A percentile compares a stretch with the other conserved stretches of the same genome.
Conservation (phyloP, 2,329 filamentous ascomycete genomes). For the Hawksworthiomyces lignivorus region DNA sequence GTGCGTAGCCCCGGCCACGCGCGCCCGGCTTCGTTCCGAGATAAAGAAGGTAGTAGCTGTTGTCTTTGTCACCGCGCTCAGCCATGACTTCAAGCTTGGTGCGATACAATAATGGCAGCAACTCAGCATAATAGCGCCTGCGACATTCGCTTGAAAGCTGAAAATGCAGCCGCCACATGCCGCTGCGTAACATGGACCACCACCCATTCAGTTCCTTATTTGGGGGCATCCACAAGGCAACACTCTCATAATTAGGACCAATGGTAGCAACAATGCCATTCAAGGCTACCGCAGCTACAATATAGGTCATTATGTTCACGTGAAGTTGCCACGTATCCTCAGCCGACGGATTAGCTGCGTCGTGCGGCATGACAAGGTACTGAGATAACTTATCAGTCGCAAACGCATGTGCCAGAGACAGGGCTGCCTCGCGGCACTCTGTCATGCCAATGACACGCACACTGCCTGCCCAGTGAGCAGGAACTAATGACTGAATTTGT, state of each 20-base stretch:
- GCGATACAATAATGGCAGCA: constrained; percentile 65
- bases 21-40: constrained; percentile 66
- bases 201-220: constrained; percentile 66
- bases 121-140: constrained; percentile 68
- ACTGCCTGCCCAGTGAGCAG: constrained; percentile 42
- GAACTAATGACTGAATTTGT: constrained; percentile 50
- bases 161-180: constrained; percentile 71
- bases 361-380: constrained; percentile 63
- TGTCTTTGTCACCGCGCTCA: constrained; percentile 29
- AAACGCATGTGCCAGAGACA: constrained; percentile 70
- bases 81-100: constrained; percentile 65
- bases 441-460: constrained; percentile 57
- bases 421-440: constrained; percentile 64
- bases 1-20: constrained; percentile 65
- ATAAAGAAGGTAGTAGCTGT: constrained; percentile 75
- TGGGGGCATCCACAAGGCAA: constrained; percentile 75
- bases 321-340: constrained; percentile 71
- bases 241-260: constrained; percentile 67
- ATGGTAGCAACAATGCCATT: constrained; percentile 68
- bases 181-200: constrained; percentile 63
- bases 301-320: constrained; percentile 68
- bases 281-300: constrained; percentile 66
- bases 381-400: constrained; percentile 63
- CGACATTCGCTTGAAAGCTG: constrained; percentile 65
- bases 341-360: constrained; percentile 53